Evolutionary conservation across 352 stramenopile genomes (phyloP).

Genomic region (Elongisporangium anandrum): DNA sequence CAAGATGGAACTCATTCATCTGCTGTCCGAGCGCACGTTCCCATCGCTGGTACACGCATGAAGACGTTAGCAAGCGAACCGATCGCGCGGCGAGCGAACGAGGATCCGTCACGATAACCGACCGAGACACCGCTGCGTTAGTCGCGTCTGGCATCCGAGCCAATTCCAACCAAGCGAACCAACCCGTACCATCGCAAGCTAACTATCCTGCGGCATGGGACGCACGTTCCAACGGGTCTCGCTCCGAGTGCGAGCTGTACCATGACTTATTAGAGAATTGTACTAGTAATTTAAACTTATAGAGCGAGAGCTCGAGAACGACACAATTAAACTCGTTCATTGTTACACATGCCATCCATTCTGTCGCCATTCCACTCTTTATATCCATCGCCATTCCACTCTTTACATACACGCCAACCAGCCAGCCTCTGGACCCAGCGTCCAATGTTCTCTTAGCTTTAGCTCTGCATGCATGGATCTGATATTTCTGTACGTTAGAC

Average conservation of each 20-base stretch:
- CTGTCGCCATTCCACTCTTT: background rate
- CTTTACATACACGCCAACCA: background rate
- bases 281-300: background rate
- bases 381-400: background rate
- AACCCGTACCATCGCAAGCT: no score
- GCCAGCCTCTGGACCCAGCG: background rate
- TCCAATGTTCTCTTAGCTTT: background rate
- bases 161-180: background rate
- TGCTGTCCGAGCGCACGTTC: slow-evolving; percentile 75
- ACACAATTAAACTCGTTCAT: no score
- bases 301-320: background rate
- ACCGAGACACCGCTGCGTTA: slow-evolving; percentile 2
- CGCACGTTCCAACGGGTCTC: background rate
- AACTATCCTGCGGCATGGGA: background rate
- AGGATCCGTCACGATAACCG: slow-evolving; percentile 24
- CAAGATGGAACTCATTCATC: slow-evolving; percentile 64
- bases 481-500: background rate
- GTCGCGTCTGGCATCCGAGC: background rate
- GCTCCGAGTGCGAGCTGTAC: background rate
- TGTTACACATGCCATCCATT: background rate
- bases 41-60: slow-evolving; percentile 31
- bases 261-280: background rate
- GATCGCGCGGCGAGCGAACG: slow-evolving; percentile 15
- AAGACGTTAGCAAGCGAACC: background rate
- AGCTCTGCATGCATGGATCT: background rate